Conservation (phyloP, 805 yeast genomes). For the Cyberlindnera mississippiensis region DNA sequence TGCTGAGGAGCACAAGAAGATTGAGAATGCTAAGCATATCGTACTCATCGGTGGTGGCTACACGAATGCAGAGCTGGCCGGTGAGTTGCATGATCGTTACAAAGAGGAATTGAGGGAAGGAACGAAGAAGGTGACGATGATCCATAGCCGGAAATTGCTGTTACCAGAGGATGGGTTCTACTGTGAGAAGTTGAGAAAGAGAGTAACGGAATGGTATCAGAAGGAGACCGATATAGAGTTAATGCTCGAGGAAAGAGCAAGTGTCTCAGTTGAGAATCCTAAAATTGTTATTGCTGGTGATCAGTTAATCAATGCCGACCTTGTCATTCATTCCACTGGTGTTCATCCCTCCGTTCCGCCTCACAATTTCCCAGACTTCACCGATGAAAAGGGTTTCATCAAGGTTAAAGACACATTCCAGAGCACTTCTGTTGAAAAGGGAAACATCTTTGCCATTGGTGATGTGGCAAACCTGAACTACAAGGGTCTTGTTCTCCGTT, state of each 20-base stretch:
- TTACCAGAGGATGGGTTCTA: constrained; percentile 16
- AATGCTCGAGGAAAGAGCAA: constrained; percentile 13
- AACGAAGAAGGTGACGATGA: constrained; percentile 17
- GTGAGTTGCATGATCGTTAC: constrained; percentile 29
- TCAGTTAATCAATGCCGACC: constrained; percentile 18
- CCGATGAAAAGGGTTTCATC: constrained; percentile 19
- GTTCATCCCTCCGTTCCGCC: constrained; percentile 24
- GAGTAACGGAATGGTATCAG: constrained; percentile 16
- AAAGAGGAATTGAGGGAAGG: constrained; percentile 14
- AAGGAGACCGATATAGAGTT: constrained; percentile 19
- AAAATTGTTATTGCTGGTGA: constrained; percentile 5
- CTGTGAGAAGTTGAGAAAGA: constrained; percentile 14
- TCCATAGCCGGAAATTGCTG: constrained; percentile 13
- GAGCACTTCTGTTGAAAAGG: constrained; percentile 14
- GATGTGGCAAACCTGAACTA: constrained; percentile 27
- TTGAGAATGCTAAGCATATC: constrained; percentile 23
- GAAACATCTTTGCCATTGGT: constrained; percentile 33
- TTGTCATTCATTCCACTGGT: constrained; percentile 19
- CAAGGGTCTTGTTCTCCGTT: constrained; percentile 21
- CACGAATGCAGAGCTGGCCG: constrained; percentile 20
- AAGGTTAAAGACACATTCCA: constrained; percentile 24
- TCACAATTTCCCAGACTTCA: constrained; percentile 11
- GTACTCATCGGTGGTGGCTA: constrained; percentile 4
- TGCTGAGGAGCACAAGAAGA: constrained; percentile 10
- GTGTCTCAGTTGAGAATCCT: constrained; percentile 2